Percentiles rank a stretch among this genome's conserved stretches.
Conservation (phyloP, 2,329 filamentous ascomycete species). For the Hymenoscyphus repandus region DNA sequence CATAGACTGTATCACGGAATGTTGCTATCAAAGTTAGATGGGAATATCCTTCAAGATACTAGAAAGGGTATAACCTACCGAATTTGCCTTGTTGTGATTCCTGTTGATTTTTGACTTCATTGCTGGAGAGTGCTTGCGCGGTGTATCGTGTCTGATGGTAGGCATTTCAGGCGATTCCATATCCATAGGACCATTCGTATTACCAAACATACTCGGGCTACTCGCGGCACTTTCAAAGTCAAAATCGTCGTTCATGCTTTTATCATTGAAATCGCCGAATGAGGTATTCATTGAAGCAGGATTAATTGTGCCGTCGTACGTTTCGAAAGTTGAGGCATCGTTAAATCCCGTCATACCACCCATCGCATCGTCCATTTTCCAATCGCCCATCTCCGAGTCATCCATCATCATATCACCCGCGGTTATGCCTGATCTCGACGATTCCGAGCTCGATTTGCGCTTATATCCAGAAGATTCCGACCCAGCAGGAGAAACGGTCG, state of each 20-base stretch:
- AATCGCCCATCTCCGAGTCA: constrained; percentile 38
- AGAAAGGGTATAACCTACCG: constrained; percentile 32
- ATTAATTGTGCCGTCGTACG: constrained; percentile 34
- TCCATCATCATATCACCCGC: constrained; percentile 41
- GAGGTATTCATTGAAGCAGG: constrained; percentile 30
- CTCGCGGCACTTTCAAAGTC: constrained; percentile 55
- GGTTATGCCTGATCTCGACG: constrained; percentile 39
- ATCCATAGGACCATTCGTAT: constrained; percentile 17
- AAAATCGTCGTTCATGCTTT: constrained; percentile 45
- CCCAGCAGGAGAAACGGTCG: constrained; percentile 31
- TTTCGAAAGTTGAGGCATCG: constrained; percentile 37
- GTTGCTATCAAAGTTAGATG: constrained; percentile 40
- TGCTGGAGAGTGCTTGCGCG: constrained; percentile 23
- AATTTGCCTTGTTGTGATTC: constrained; percentile 38
- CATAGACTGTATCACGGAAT: constrained; percentile 46
- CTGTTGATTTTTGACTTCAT: constrained; percentile 22
- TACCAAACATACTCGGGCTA: constrained; percentile 43
- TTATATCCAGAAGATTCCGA: constrained; percentile 48
- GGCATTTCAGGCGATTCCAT: constrained; percentile 41
- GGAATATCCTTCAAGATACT: not conserved
- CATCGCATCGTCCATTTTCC: constrained; percentile 34
- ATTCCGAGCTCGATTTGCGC: constrained; percentile 41
- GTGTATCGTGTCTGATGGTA: constrained; percentile 34
- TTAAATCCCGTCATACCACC: constrained; percentile 26
- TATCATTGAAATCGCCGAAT: constrained; percentile 37